Conservation (phyloP, 2,329 filamentous ascomycete genomes). For the Ascochyta rabiei region DNA sequence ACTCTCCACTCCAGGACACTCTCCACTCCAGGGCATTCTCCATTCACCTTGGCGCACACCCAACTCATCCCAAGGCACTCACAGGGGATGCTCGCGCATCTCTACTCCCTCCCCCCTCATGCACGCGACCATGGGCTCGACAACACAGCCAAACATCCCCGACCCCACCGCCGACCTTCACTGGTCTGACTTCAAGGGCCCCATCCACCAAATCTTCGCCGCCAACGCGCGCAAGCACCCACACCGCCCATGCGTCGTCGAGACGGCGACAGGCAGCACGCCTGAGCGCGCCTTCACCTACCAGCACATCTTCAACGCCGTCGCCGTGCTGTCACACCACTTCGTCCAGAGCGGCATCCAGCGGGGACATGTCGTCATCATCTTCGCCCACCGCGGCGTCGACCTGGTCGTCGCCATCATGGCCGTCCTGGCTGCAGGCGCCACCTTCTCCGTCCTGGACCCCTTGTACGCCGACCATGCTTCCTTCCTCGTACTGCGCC, state of each 20-base stretch:
- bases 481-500: no score
- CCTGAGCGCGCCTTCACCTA: conserved; percentile 78
- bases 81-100: no score
- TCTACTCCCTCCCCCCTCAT: conserved; percentile 19
- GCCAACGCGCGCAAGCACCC: conserved; percentile 71
- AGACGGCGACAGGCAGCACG: conserved; percentile 61
- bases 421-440: conserved; percentile 68
- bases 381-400: conserved; percentile 83
- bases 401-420: conserved; percentile 80
- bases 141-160: conserved; percentile 52
- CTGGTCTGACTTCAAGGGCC: conserved; percentile 68
- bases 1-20: no score
- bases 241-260: conserved; percentile 70
- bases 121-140: conserved; percentile 37
- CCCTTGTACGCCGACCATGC: conserved; percentile 63
- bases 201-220: conserved; percentile 74
- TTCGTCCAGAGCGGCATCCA: conserved; percentile 74
- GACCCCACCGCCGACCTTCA: conserved; percentile 71
- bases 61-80: no score
- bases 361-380: conserved; percentile 89
- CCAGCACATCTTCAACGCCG: conserved; percentile 81
- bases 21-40: no score
- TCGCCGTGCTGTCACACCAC: conserved; percentile 80
- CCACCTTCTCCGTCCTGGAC: conserved; percentile 71
- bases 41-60: no score